Base-by-base conservation (phyloP, 306 rosid species). In the Luffa acutangula region DNA sequence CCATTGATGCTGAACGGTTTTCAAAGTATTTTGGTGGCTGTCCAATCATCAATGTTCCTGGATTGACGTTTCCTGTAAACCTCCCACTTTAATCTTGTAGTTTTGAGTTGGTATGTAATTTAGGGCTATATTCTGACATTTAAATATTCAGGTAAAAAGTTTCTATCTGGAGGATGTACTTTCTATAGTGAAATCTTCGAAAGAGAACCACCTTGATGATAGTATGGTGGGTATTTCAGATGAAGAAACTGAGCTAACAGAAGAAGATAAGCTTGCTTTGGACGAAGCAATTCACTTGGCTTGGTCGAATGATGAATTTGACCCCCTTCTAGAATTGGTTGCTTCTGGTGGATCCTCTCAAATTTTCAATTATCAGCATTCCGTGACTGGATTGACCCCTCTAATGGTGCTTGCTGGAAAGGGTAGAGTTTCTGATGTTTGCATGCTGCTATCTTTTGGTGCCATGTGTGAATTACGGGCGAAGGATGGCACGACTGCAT, bases 1-100 rank as follows among this genome's bases (percentile, higher is more conserved):
- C 99, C 45, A 56, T 95, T 75, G 96, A 93, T 82, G 90, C 93
- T 71, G 88, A 64, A 25, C 91, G 97, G 48, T 95, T 95, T 89
- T 93, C 99, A 15, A 85, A 90, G 72, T 95, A 95, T 83, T 95
- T 95, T 87, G 99, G 97, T 78, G 90, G 91, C 83, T 95, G 99
- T 87, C 99, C 97, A 51, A 46, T 95, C 62, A 89, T 95, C 81
- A 58, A 45, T 54, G 97, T 95, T 81, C 99, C 99, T 4, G 99
- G 99, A 63, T 93, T 95, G 85, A 95, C 99, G 76, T 81, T 90
- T 90, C 97, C 94, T 81, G 99, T 95, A 92, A 79, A 76, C 80
- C 80, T 59, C 79, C 67, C 78, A 34, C 54, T 76, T 62, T 48
- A 53, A 77, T 63, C 49, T 77, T 85, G 53, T 49, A 63, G 56